Conservation (phyloP, 1,284 basidiomycete species). For the Moesziomyces globuligerus region DNA sequence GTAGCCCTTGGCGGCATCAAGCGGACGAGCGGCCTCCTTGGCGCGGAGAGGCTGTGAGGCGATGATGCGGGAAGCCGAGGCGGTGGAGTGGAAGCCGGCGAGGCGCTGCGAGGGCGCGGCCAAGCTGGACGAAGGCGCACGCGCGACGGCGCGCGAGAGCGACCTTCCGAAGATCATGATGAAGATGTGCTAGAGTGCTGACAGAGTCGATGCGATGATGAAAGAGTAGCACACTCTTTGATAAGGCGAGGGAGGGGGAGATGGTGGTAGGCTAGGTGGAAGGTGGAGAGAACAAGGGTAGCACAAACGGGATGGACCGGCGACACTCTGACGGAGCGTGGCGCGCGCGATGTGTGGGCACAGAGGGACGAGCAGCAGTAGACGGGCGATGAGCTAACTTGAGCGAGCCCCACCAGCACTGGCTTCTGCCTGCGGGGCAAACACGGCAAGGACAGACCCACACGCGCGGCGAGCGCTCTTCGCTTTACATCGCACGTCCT, state of each 20-base stretch:
- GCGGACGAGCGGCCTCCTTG: slow-evolving; percentile 75
- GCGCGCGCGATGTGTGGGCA: too few species aligned
- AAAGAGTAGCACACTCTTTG: too few species aligned
- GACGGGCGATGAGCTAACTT: slow-evolving; percentile 7
- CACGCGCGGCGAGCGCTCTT: too few species aligned
- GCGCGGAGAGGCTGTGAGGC: slow-evolving; percentile 82
- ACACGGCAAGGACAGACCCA: slow-evolving; percentile 2
- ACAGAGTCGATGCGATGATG: slow-evolving; percentile 1
- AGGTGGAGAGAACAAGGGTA: too few species aligned
- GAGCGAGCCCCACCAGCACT: slow-evolving; percentile 11
- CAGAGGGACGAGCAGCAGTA: too few species aligned
- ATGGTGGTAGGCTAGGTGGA: too few species aligned
- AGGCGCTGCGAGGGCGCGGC: slow-evolving; percentile 39
- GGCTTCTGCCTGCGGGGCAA: slow-evolving; percentile 35
- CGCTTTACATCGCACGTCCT: neutral
- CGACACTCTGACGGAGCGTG: too few species aligned
- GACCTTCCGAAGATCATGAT: slow-evolving; percentile 50
- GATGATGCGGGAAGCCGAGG: slow-evolving; percentile 72
- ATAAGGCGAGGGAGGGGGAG: too few species aligned
- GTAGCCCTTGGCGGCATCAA: slow-evolving; percentile 74
- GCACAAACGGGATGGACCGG: too few species aligned
- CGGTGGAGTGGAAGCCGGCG: slow-evolving; percentile 58
- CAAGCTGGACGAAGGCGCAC: slow-evolving; percentile 44
- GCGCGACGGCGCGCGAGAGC: slow-evolving; percentile 52
- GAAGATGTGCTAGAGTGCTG: slow-evolving; percentile 2